Evolutionary conservation across 495 filamentous ascomycete species (phyloP), one percentile per base, ranked within the genome.

Genomic region (Clohesyomyces aquaticus): DNA sequence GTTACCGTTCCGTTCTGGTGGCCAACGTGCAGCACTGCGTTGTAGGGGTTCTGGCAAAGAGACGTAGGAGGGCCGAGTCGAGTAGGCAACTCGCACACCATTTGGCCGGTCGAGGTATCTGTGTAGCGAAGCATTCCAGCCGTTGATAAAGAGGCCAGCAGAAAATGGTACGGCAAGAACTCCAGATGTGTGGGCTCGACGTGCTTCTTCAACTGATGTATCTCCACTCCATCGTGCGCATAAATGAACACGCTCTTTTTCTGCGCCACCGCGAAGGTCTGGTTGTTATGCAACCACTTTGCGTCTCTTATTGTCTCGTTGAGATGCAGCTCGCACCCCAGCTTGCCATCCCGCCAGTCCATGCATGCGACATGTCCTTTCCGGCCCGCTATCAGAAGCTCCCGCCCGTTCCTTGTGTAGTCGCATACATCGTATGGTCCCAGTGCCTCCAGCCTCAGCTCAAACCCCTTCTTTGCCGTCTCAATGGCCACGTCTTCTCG

Each of bases 181-280:
- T 98, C 91, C 79, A 98, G 89, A 77, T 92, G 86, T 10, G 88
- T 88, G n/a, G 95, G 90, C 76, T 98, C 94, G 63, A 93, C 81
- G 69, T 95, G 92, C 71, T 91, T 90, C 75, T 83, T 84, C 61
- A 98, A 78, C 72, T 90, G 92, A 76, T 98, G 95, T 21, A 98
- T 73, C 76, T 98, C 94, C 16, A 95, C 88, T 61, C 94, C 94
- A 26, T 86, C 81, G 35, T 85, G 78, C 68, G 97, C 94, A 78
- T 98, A 98, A 63, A 98, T 98, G 78, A 91, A 92, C 63, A 92
- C 89, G 63, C 93, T 88, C 76, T 95, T 96, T 83, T 98, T 98
- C 76, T 98, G 94, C 26, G 94, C 91, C n/a, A 96, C 91, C 2
- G 95, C 94, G 76, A 98, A 96, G 76, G 83, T 91, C 68, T 96